Percentiles rank a stretch among this genome's conserved stretches.
These are phyloP conservation scores for Schizophyllum amplum DNA, from an alignment of 1,284 basidiomycete genomes.

Conservation along the genomic window DNA sequence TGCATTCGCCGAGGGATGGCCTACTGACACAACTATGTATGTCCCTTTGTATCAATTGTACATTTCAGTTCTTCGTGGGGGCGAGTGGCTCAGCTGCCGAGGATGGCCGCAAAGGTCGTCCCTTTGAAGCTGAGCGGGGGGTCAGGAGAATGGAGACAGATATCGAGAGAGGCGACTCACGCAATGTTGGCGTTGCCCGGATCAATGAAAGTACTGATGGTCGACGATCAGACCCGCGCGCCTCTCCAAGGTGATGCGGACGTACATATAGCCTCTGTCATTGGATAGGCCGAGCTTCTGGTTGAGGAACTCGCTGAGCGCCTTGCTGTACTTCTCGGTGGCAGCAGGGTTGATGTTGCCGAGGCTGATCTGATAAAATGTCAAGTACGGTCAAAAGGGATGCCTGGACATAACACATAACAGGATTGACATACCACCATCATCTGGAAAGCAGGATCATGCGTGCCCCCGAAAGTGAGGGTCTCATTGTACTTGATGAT, in stretches of 20 bases:
- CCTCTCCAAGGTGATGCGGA: not conserved
- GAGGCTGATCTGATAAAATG: slow-evolving; percentile 31
- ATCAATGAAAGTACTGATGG: not conserved
- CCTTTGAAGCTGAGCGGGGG: not conserved
- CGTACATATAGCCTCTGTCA: slow-evolving; percentile 3
- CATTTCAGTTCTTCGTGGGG: too few species aligned
- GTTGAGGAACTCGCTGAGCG: slow-evolving; percentile 5
- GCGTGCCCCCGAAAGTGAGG: slow-evolving; percentile 49
- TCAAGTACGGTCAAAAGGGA: too few species aligned
- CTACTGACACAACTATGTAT: too few species aligned
- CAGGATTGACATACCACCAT: slow-evolving; percentile 35
- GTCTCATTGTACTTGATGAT: slow-evolving; percentile 47
- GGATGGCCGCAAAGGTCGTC: not conserved
- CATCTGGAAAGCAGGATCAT: slow-evolving; percentile 56
- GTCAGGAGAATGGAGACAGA: not conserved
- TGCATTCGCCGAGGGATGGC: too few species aligned
- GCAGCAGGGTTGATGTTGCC: slow-evolving; percentile 41
- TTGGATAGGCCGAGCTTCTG: slow-evolving; percentile 4
- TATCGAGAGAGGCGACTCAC: not conserved
- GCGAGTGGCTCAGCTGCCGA: not conserved
- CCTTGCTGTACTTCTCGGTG: slow-evolving; percentile 46
- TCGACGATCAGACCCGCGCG: not conserved
- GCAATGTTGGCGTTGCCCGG: not conserved
- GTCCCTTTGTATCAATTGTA: too few species aligned
- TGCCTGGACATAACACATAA: too few species aligned